A percentile compares a stretch with the other conserved stretches of the same genome.
These are phyloP conservation scores for Saturnispora hagleri DNA, from an alignment of 805 yeast genomes.

Conservation along the genomic window DNA sequence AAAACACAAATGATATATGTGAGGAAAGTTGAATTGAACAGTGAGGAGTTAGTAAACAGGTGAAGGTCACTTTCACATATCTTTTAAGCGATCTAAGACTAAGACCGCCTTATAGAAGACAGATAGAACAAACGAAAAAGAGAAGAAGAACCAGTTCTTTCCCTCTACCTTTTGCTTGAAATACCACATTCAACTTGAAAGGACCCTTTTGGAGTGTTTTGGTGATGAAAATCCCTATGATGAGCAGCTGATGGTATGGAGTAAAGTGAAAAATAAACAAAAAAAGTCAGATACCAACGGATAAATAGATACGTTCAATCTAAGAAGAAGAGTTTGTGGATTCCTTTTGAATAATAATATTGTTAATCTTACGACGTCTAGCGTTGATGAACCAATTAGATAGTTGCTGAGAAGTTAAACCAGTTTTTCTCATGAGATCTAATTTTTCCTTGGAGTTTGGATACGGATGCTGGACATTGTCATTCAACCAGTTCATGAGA, in stretches of 20 bases:
- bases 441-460: conserved; percentile 50
- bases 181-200: not conserved
- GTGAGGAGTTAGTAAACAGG: not conserved
- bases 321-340: not conserved
- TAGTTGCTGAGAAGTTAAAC: conserved; percentile 49
- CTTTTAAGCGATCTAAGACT: not conserved
- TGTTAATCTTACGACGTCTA: conserved; percentile 44
- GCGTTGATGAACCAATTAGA: conserved; percentile 59
- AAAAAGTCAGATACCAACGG: not conserved
- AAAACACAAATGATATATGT: not conserved
- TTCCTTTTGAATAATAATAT: conserved; percentile 16
- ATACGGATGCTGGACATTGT: conserved; percentile 50
- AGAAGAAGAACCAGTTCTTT: not conserved
- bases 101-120: not conserved
- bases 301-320: not conserved
- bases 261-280: not conserved
- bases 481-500: conserved; percentile 44
- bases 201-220: not conserved
- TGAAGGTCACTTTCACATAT: not conserved
- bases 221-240: not conserved
- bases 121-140: not conserved
- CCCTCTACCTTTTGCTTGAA: not conserved
- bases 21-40: not conserved
- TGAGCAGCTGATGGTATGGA: not conserved
- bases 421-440: conserved; percentile 44